Evolutionary conservation across 176 grass and related monocot genomes (phyloP), one percentile per base, ranked within the genome.

Genomic region (Aegilops sharonensis): DNA sequence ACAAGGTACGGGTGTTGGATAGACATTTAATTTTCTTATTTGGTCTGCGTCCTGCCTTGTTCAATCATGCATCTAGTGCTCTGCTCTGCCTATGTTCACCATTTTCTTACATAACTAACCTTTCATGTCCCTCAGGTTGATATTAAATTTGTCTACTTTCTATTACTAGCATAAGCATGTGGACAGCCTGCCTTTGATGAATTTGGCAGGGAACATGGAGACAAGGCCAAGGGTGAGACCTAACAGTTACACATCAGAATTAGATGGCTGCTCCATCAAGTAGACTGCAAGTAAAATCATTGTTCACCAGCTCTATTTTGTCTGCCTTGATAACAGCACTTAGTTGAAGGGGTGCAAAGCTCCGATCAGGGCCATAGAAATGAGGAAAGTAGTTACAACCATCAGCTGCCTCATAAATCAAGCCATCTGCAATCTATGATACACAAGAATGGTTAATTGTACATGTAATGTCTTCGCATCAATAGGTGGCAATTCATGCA

Each of bases 351-450:
- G 95, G 87, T 29, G 45, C 52, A 42, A 95, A 95, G 72, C 92
- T 95, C 70, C 66, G 74, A 67, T 20, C 88, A 24, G 92, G 92
- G 15, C 95, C 95, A 65, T 97, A 94, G 63, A 97, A 97, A 91
- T 94, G 95, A 71, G 95, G 92, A 37, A 97, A 97, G 72, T 89
- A 86, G 32, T 84, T 97, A 36, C 78, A 82, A 64, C 65, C 87
- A 80, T 97, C 87, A n/a, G 76, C 87, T 17, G 84, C 47, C 87
- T 94, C 95, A 86, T 93, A 93, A 87, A 94, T 72, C 86, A 94
- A 79, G 11, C 89, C 95, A 72, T 94, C 83, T 64, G 86, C 69
- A 84, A 94, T 75, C 95, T 97, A 77, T 56, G 39, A 81, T 77
- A 72, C 63, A 76, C 27, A 76, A 61, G 35, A 75, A 42, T 11